Evolutionary conservation across 2,329 filamentous ascomycete species (phyloP), one percentile per base, ranked within the genome.

Genomic region (Penicillium sp.): DNA sequence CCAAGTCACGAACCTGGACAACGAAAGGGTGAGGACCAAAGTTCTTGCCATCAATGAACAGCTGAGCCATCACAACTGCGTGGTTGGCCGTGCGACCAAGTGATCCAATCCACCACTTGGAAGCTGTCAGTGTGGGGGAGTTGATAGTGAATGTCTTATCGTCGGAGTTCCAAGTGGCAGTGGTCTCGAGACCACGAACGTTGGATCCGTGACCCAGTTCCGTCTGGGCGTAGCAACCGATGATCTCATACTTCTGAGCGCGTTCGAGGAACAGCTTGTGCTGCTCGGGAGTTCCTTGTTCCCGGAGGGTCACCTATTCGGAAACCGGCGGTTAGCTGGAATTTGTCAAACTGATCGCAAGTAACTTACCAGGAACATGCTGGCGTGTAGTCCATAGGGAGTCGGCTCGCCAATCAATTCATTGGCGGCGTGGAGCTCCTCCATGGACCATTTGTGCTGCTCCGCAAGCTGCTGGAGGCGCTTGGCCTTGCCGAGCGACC

Each of bases 71-170:
- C 3, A 92, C 88, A 2, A 90, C 84, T 1, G 89, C 89, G 66
- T 90, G 81, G 68, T 90, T 92, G 42, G 89, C 89, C 3, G 86
- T 87, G 63, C 87, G 81, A 48, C 89, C 89, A 3, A 92, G 79
- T 10, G 88, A 89, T 1, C 89, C 89, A 63, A 91, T 91, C 89
- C 89, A 92, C 88, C 88, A 93, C 69, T 93, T 93, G 32, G 87
- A 88, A 0, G 88, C 83, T 1, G 89, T 92, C 52, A 92, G 78
- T 57, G 84, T 79, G 9, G 89, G 89, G 0, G 87, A 90, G 72
- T 92, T 85, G 34, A 92, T 79, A 13, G 79, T 86, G 65, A 92
- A 92, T 3, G 85, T 89, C 79, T 89, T 88, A 72, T 90, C 86
- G 5, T 85, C 77, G 0, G 83, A 76, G 65, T 89, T 87, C 88